Evolutionary conservation across 768 basidiomycete genomes (phyloP).

Genomic region (Amanita molliuscula): DNA sequence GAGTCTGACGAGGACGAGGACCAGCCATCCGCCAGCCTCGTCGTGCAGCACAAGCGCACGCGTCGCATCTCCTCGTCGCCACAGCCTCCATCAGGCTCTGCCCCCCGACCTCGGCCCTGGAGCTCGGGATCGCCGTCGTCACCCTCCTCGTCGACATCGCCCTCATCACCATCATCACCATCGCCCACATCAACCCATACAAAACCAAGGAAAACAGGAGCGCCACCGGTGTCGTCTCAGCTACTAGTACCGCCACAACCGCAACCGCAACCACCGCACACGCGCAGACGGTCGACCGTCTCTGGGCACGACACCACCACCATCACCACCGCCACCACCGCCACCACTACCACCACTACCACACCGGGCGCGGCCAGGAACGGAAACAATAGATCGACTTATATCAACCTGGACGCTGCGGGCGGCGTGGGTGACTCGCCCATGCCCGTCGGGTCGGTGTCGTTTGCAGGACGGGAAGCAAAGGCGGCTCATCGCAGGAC

Average conservation of each 20-base stretch:
- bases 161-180: background rate
- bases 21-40: background rate
- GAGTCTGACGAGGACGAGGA: background rate
- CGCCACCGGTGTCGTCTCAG: background rate
- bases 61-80: background rate
- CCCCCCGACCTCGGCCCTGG: too few species aligned
- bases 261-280: background rate
- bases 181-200: background rate
- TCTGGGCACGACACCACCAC: background rate
- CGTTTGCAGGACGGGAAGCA: background rate
- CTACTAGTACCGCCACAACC: background rate
- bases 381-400: conserved; percentile 8
- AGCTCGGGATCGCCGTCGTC: background rate
- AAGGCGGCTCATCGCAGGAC: background rate
- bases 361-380: background rate
- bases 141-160: background rate
- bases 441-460: conserved; percentile 18
- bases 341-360: background rate
- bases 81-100: background rate
- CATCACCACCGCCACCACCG: background rate
- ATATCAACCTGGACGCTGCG: conserved; percentile 32
- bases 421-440: conserved; percentile 67
- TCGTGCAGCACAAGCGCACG: background rate
- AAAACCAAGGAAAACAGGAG: background rate
- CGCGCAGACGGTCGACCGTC: background rate